Base-by-base conservation (phyloP, 345 rosid species). In the Rubroshorea leprosula region DNA sequence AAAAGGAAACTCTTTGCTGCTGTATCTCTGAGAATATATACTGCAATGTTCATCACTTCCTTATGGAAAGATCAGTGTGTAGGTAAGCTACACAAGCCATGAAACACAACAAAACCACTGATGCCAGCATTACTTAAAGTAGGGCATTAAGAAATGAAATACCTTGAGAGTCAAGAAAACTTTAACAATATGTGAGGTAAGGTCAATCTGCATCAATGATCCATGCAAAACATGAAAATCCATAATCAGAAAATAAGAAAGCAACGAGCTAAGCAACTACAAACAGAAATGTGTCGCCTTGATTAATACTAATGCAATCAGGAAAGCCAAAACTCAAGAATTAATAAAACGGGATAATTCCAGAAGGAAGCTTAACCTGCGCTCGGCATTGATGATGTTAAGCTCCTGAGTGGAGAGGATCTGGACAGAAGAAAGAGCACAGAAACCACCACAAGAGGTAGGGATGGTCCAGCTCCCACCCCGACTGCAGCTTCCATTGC, bases 91-190 rank as follows among this genome's bases (percentile, higher is more conserved):
- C n/a, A n/a, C n/a, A n/a, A n/a, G n/a, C n/a, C n/a, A n/a, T n/a
- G n/a, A n/a, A n/a, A n/a, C n/a, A n/a, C n/a, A n/a, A n/a, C n/a
- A n/a, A n/a, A n/a, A n/a, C n/a, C n/a, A n/a, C n/a, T n/a, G n/a
- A n/a, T n/a, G n/a, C n/a, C n/a, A n/a, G n/a, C n/a, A n/a, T n/a
- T n/a, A n/a, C n/a, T n/a, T n/a, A n/a, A n/a, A n/a, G n/a, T n/a
- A n/a, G n/a, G n/a, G 24, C 52, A 44, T 13, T 38, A 54, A 65
- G 51, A 41, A 48, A 16, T 31, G 26, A 47, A 35, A n/a, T 83
- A 90, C 99, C 99, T 87, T 90, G 63, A 94, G 52, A 64, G 90
- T 94, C 77, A 90, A 73, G 80, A 72, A 94, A 62, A 81, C 82
- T 73, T 75, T 87, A 41, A 90, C 77, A 63, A 94, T 85, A 57